Conservation (phyloP, 768 basidiomycete genomes). For the Steccherinum ochraceum region DNA sequence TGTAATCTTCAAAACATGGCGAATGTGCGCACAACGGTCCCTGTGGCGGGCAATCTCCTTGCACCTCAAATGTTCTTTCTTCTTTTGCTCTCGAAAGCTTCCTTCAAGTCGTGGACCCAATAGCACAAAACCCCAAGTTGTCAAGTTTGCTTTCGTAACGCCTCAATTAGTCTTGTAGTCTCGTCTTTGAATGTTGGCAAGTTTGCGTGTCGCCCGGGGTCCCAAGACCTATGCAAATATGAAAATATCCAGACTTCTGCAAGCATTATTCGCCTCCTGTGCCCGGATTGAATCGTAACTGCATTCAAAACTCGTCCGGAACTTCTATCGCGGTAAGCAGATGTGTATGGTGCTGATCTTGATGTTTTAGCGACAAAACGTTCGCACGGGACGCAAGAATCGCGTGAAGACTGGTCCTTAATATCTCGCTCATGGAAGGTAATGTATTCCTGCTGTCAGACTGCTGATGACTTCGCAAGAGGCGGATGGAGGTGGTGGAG, state of each 20-base stretch:
- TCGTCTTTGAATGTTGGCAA: conserved; percentile 24
- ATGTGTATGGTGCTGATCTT: no score
- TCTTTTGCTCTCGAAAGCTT: conserved; percentile 27
- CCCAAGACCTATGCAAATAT: neutral
- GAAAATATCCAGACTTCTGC: no score
- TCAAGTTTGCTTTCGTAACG: conserved; percentile 56
- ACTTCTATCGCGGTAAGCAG: no score
- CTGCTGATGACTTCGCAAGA: no score
- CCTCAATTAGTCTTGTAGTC: conserved; percentile 50
- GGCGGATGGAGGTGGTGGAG: no score
- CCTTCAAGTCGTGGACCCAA: conserved; percentile 33
- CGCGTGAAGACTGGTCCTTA: no score
- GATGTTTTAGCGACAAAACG: neutral
- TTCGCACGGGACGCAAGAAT: neutral
- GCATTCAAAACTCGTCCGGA: no score
- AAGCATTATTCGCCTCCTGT: no score
- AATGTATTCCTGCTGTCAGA: no score
- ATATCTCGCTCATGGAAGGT: no score
- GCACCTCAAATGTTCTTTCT: conserved; percentile 35
- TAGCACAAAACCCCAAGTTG: conserved; percentile 56
- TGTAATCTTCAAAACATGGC: neutral
- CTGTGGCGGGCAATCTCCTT: conserved; percentile 2
- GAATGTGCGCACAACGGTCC: neutral
- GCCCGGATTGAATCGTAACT: no score
- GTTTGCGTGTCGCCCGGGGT: neutral